Conservation (phyloP, 2,329 filamentous ascomycete genomes). For the Berkeleyomyces basicola region DNA sequence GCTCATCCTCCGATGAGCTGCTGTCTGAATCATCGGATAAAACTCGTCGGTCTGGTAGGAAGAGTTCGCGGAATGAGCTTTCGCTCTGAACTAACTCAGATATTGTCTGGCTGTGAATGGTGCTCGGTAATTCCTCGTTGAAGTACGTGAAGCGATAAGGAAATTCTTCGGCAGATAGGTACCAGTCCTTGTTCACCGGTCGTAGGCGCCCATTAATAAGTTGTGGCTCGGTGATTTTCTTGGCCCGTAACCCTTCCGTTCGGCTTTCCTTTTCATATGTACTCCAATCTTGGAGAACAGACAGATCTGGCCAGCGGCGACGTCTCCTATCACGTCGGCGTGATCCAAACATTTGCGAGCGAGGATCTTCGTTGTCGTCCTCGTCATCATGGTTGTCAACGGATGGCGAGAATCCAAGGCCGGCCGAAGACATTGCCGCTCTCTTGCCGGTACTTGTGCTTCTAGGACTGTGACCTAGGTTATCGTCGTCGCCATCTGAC, state of each 20-base stretch:
- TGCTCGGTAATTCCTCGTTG: conserved; percentile 91
- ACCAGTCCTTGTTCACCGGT: conserved; percentile 67
- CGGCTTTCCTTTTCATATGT: conserved; percentile 76
- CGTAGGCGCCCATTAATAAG: conserved; percentile 79
- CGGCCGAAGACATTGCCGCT: not conserved
- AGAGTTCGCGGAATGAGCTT: conserved; percentile 69
- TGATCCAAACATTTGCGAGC: conserved; percentile 3
- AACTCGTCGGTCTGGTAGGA: conserved; percentile 69
- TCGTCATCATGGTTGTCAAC: conserved; percentile 35
- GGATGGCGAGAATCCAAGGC: not conserved
- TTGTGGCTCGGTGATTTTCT: conserved; percentile 86
- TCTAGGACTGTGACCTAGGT: conserved; percentile 65
- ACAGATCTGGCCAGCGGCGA: conserved; percentile 71
- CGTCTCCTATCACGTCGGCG: conserved; percentile 28
- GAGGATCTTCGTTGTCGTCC: conserved; percentile 17
- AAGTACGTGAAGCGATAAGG: conserved; percentile 97
- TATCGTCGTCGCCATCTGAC: conserved; percentile 62
- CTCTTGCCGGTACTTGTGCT: conserved; percentile 13
- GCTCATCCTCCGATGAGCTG: conserved; percentile 9
- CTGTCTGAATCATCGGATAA: conserved; percentile 59
- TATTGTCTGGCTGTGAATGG: conserved; percentile 89
- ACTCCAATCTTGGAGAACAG: conserved; percentile 76
- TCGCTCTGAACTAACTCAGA: conserved; percentile 82
- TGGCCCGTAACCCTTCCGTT: conserved; percentile 65
- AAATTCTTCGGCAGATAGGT: conserved; percentile 69